Conservation (phyloP, 1,284 basidiomycete species). For the Pterula multifida region DNA sequence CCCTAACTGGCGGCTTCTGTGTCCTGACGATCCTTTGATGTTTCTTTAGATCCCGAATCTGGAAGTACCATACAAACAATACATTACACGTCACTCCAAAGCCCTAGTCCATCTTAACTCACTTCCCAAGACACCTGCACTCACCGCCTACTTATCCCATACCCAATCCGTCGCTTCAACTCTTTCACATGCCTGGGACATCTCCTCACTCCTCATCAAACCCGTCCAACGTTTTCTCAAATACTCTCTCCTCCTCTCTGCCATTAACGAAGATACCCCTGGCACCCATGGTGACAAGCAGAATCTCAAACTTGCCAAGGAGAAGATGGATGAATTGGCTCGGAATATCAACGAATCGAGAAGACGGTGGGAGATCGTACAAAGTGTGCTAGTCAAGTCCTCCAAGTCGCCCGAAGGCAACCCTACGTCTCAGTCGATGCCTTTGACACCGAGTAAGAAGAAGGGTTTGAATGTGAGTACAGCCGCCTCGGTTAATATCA, state of each 20-base stretch:
- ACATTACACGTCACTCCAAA: conserved; percentile 78
- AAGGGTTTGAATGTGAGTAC: conserved; percentile 22
- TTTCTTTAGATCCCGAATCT: conserved; percentile 56
- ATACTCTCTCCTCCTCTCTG: conserved; percentile 76
- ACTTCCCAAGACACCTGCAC: conserved; percentile 43
- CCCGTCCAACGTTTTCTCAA: conserved; percentile 89
- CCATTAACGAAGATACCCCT: conserved; percentile 73
- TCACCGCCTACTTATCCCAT: conserved; percentile 55
- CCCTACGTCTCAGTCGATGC: conserved; percentile 28
- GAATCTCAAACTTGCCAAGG: conserved; percentile 51
- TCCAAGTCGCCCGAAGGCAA: conserved; percentile 34
- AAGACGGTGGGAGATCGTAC: conserved; percentile 76
- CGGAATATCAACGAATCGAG: conserved; percentile 81
- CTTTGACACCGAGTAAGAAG: conserved; percentile 48
- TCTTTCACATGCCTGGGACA: conserved; percentile 87
- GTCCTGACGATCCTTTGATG: conserved; percentile 6
- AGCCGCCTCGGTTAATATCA: not conserved
- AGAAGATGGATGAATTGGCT: conserved; percentile 67
- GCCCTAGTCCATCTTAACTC: conserved; percentile 61
- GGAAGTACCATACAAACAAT: conserved; percentile 70
- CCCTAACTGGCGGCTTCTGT: not conserved
- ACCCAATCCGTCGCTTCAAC: conserved; percentile 59
- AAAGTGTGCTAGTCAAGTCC: conserved; percentile 45
- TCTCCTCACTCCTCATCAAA: conserved; percentile 85
- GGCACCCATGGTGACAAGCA: conserved; percentile 66